phyloP scores from a whole-genome alignment of 1,284 basidiomycete species.

The Chondrostereum purpureum region DNA sequence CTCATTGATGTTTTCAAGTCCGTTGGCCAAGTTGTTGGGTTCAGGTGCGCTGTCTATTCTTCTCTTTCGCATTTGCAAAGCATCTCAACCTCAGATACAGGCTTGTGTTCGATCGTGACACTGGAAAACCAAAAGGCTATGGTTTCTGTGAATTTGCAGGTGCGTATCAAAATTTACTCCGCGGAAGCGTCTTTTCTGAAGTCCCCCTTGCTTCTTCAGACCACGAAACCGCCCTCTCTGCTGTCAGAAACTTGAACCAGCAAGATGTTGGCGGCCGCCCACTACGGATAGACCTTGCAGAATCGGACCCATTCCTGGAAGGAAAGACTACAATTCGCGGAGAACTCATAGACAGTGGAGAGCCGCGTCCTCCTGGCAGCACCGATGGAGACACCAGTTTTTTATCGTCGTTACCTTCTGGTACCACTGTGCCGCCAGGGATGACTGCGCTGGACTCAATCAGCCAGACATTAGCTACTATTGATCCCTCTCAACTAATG shows the following conservation, averaged over 20 bases:
- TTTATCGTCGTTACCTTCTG: constrained; percentile 66
- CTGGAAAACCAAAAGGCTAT: constrained; percentile 94
- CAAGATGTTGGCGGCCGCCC: constrained; percentile 79
- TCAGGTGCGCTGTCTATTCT: constrained; percentile 45
- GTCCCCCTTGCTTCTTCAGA: constrained; percentile 44
- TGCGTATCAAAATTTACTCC: constrained; percentile 46
- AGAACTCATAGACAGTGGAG: constrained; percentile 31
- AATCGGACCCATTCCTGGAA: constrained; percentile 55
- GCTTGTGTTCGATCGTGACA: constrained; percentile 92
- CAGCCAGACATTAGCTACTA: constrained; percentile 79
- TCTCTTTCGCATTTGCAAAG: not conserved
- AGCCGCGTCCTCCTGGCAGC: constrained; percentile 48
- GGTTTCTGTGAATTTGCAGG: constrained; percentile 97
- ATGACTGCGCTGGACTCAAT: constrained; percentile 79
- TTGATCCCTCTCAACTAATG: constrained; percentile 81
- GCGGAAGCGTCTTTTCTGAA: constrained; percentile 20
- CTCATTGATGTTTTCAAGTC: constrained; percentile 81
- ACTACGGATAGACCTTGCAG: constrained; percentile 74
- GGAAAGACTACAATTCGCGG: constrained; percentile 56
- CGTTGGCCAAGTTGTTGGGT: constrained; percentile 83
- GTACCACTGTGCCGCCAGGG: constrained; percentile 75
- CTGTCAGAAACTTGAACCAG: constrained; percentile 83
- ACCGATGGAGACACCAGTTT: constrained; percentile 43
- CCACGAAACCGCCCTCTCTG: constrained; percentile 80
- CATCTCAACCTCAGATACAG: constrained; percentile 31